Evolutionary conservation across 805 yeast species (phyloP), one percentile per base, ranked within the genome.

Genomic region (Schwanniomyces pseudopolymorphus): DNA sequence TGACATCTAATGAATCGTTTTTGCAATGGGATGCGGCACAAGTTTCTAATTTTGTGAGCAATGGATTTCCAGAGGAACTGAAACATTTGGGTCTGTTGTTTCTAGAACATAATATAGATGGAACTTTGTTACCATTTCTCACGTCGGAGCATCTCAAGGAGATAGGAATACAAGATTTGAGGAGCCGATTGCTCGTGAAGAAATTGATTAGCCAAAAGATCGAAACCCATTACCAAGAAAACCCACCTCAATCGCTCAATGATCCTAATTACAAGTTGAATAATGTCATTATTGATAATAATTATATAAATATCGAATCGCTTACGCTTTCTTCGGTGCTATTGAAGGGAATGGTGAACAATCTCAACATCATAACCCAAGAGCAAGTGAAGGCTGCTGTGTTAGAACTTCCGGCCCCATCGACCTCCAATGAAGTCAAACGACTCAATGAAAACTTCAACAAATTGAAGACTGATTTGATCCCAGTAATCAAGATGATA

Each of bases 141-240:
- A 80, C 81, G 26, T 79, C 87, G 10, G 80, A 78, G 7, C 94
- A 89, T 59, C 77, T 91, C 38, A 71, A 74, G 49, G 96, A 90
- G 44, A 67, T 92, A 58, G 95, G 91, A 2, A 75, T 87, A 1
- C 46, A 50, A 5, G 68, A 72, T 27, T 60, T 86, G 26, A 75
- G 77, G 25, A 76, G 78, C 16, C 73, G 96, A 22, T 70, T 91
- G 3, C 61, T 64, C 33, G 67, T 90, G 36, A 81, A 88, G 60
- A 72, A 77, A 42, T 77, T 80, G 24, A 77, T 89, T 33, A 77
- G 81, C 54, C 79, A 74, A 33, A 66, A 89, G 36, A 63, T 79
- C 13, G 54, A 67, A 10, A 60, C 64, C 6, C 75, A 70, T 45
- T 67, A 60, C 47, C 58, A 55, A 25, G 51, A 46, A 14, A 47